Evolutionary conservation across 2,329 filamentous ascomycete species (phyloP), one percentile per base, ranked within the genome.

Genomic region (Hypoxylon sp.): DNA sequence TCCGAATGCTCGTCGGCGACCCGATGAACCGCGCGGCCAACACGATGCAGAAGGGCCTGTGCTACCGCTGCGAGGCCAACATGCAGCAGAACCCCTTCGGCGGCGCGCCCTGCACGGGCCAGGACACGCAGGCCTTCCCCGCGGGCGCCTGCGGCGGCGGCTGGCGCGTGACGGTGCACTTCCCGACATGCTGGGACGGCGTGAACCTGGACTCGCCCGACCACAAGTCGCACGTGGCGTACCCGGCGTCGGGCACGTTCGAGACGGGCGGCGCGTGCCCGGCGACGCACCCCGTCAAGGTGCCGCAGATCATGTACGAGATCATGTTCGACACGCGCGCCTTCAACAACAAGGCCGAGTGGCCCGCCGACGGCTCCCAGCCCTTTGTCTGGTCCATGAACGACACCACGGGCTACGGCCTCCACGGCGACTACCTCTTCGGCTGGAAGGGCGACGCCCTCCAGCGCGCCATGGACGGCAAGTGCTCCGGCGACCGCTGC

Each of bases 261-360:
- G 73, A 74, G 62, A 62, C 64, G 2, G 73, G 70, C 17, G 69
- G 71, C 11, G 61, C 72, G 1, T 75, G 73, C 61, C 73, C 73
- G 3, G 57, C 71, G 19, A 70, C 73, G 1, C 73, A 75, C 69
- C 73, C 73, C 0, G 72, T 75, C 54, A 68, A 68, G 60, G 66
- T 79, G 39, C 78, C 78, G 32, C 78, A 80, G 69, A 62, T 80
- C 57, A 79, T 79, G 78, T 79, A 78, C 62, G 78, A 80, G 68
- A 72, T 79, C 48, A 79, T 80, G 70, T 79, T 78, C 64, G 78
- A 80, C 65, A 79, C 74, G 1, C 69, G 69, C 51, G 64, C 65
- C 49, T 75, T 74, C 64, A 76, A 75, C 70, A 71, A 74, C 68
- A 60, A 75, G 73, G 69, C 69, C 49, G 76, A 71, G 67, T 71